phyloP scores from a whole-genome alignment of 352 stramenopile species.

The Phytophthora megakarya region DNA sequence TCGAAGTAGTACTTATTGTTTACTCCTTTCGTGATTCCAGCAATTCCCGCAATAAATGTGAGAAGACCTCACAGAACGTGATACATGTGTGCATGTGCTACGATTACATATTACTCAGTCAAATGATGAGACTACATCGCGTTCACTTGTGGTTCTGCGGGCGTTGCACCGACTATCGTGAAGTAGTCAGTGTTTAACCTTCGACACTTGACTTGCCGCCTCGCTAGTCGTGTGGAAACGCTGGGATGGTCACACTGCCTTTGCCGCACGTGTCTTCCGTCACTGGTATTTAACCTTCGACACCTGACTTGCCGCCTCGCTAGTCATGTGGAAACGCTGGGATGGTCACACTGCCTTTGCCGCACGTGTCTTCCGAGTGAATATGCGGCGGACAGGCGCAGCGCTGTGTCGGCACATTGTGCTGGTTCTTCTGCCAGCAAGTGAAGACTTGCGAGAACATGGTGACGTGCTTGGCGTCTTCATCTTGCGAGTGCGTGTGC shows the following conservation, averaged over 20 bases:
- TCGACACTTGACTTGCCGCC: slow-evolving; percentile 12
- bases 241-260: slow-evolving; percentile 54
- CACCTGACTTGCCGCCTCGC: too few relatives aligned
- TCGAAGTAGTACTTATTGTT: too few relatives aligned
- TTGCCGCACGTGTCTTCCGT: slow-evolving; percentile 75
- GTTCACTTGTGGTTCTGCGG: slow-evolving; percentile 5
- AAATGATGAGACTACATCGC: slow-evolving; percentile 7
- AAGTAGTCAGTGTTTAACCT: slow-evolving; percentile 27
- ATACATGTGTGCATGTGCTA: too few relatives aligned
- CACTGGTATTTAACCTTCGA: too few relatives aligned
- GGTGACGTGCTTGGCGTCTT: slow-evolving; percentile 23
- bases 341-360: slow-evolving; percentile 51
- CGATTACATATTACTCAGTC: too few relatives aligned
- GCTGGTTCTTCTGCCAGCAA: slow-evolving; percentile 77
- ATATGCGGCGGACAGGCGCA: slow-evolving; percentile 63
- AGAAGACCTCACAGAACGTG: too few relatives aligned
- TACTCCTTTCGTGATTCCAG: too few relatives aligned
- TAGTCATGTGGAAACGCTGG: slow-evolving; percentile 51
- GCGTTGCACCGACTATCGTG: slow-evolving; percentile 33
- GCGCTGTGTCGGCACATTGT: slow-evolving; percentile 55
- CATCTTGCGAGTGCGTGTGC: not conserved
- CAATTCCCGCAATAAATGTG: too few relatives aligned
- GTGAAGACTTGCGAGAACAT: slow-evolving; percentile 79
- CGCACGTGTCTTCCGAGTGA: slow-evolving; percentile 77
- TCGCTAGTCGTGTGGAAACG: slow-evolving; percentile 48